Conservation (phyloP, 441 rosid genomes). For the Raphanus hybrid region DNA sequence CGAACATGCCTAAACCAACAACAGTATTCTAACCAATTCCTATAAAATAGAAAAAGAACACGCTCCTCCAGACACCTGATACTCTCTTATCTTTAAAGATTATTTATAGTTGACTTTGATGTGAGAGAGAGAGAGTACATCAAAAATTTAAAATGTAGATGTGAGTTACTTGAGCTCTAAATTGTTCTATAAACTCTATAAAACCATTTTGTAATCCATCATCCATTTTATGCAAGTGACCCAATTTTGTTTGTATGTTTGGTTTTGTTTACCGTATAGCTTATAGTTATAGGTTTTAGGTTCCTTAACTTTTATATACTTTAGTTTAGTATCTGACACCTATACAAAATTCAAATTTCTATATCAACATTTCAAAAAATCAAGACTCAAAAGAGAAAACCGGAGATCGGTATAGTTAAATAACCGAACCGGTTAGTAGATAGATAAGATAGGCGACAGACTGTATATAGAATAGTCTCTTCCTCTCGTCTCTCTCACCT, state of each 20-base stretch:
- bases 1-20: no score
- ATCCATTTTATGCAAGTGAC: not conserved
- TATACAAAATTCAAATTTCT: not conserved
- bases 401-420: not conserved
- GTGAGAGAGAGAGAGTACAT: not conserved
- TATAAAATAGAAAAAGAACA: no score
- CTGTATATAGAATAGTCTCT: not conserved
- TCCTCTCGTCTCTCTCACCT: not conserved
- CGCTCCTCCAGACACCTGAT: no score
- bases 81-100: no score
- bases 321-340: not conserved
- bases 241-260: not conserved
- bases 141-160: not conserved
- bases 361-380: not conserved
- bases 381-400: not conserved
- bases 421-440: constrained; percentile 1
- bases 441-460: not conserved
- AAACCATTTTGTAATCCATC: not conserved
- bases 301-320: not conserved
- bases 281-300: not conserved
- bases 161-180: not conserved
- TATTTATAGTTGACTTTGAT: no score
- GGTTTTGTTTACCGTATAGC: not conserved
- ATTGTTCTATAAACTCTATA: not conserved
- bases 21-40: no score